Evolutionary conservation across 2,329 filamentous ascomycete species (phyloP).

Genomic region (Clarireedia hainanense): DNA sequence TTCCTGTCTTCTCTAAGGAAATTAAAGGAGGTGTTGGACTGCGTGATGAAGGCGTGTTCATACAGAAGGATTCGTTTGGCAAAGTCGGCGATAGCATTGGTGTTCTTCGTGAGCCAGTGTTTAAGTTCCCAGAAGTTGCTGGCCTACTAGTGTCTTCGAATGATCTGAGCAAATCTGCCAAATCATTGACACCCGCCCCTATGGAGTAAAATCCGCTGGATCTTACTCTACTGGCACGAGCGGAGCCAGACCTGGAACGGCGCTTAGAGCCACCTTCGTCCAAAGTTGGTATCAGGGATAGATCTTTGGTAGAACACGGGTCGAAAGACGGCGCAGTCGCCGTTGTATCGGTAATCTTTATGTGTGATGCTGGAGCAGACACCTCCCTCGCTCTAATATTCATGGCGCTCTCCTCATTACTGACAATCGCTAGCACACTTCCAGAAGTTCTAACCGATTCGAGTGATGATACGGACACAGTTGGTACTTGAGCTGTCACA

Average conservation of each 20-base stretch:
- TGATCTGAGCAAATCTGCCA: conserved; percentile 11
- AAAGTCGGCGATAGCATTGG: conserved; percentile 17
- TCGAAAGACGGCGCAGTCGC: neutral
- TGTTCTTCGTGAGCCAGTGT: conserved; percentile 9
- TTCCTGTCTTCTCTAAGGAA: conserved; percentile 4
- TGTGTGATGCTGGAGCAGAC: neutral
- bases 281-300: neutral
- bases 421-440: too few relatives aligned
- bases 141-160: conserved; percentile 8
- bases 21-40: conserved; percentile 7
- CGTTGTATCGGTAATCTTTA: neutral
- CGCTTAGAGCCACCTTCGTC: neutral
- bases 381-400: too few relatives aligned
- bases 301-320: neutral
- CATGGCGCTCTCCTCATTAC: too few relatives aligned
- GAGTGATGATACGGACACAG: too few relatives aligned
- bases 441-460: too few relatives aligned
- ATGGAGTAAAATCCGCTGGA: conserved; percentile 15
- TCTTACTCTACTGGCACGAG: neutral
- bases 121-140: neutral
- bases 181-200: conserved; percentile 14
- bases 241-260: neutral
- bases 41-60: conserved; percentile 1
- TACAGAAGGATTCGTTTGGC: conserved; percentile 10
- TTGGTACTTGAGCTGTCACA: too few relatives aligned